Base-by-base conservation (phyloP, 106 monocot species). In the Dioscorea zingiberensis region DNA sequence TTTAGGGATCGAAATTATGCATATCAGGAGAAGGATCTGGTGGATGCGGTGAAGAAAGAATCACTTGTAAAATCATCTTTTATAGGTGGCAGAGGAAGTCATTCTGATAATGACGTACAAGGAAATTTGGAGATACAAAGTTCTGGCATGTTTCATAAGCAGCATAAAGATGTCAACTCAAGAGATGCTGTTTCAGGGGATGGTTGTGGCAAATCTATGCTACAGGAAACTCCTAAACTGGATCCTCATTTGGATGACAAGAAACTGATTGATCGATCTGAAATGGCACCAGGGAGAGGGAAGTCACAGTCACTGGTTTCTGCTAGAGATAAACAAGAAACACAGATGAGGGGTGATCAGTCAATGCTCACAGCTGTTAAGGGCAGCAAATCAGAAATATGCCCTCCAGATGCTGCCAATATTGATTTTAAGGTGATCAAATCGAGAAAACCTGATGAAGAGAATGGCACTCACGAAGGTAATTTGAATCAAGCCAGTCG, bases 401-500 rank as follows among this genome's bases (percentile, higher is more conserved):
- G 69, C 56, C 48, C 64, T 57, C 26, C 25, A 56, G 74, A 77
- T 74, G 71, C 70, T 63, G 58, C 38, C 29, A 83, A 73, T 76
- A 22, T 21, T 44, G 63, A 73, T 54, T 69, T 46, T 28, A 81
- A 73, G 30, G 65, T 62, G 51, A 53, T 62, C 7, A 74, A 80
- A 29, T 60, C 51, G 24, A 70, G 67, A 63, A 71, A 74, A 38
- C 54, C 55, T 59, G 78, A 84, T 44, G 69, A 25, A 23, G 80
- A 69, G 17, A 77, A 73, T 71, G 75, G 67, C 21, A 24, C 53
- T 21, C 62, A 71, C 15, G 25, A 58, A 15, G 66, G 21, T 74
- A 65, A 30, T 64, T 44, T 62, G 32, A 82, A 65, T 63, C 77
- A 84, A 38, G 29, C 71, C 63, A 81, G 60, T 69, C 63, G 59